A percentile compares a stretch with the other conserved stretches of the same genome.
phyloP scores from a whole-genome alignment of 164 flowering plant species.

The Saururus chinensis region DNA sequence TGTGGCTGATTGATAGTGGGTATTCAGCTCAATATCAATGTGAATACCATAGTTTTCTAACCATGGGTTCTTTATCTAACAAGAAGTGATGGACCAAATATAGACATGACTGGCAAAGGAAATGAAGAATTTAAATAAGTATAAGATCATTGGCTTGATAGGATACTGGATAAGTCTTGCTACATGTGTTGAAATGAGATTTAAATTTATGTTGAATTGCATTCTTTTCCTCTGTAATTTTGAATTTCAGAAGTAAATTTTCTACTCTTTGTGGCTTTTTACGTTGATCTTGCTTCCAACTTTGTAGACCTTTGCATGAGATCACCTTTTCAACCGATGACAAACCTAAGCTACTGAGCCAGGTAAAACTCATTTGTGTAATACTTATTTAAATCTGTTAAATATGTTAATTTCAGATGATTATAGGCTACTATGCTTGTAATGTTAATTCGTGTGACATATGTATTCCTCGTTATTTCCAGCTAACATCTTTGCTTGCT shows the following conservation, averaged over 20 bases:
- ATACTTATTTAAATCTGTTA: not conserved
- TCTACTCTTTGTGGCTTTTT: not conserved
- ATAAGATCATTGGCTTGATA: not conserved
- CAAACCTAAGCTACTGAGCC: constrained; percentile 31
- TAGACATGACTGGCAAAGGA: not conserved
- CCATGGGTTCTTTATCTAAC: not conserved
- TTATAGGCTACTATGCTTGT: not conserved
- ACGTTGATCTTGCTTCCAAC: constrained; percentile 1
- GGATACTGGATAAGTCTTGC: not conserved
- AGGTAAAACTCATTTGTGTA: constrained; percentile 9
- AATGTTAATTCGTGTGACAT: not conserved
- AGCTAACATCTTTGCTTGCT: constrained; percentile 79
- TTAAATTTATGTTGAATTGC: too few relatives aligned
- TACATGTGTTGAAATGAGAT: not conserved
- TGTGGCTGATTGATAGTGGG: not conserved
- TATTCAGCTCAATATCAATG: not conserved
- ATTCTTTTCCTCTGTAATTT: not conserved
- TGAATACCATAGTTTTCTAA: not conserved
- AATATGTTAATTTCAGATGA: not conserved
- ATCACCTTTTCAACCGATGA: constrained; percentile 30
- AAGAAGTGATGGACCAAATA: not conserved
- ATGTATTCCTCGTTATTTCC: constrained; percentile 12
- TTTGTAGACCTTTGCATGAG: constrained; percentile 33
- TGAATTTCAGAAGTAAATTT: not conserved
- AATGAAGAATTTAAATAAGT: not conserved